Base-by-base conservation (phyloP, 345 rosid species). In the Salix purpurea region DNA sequence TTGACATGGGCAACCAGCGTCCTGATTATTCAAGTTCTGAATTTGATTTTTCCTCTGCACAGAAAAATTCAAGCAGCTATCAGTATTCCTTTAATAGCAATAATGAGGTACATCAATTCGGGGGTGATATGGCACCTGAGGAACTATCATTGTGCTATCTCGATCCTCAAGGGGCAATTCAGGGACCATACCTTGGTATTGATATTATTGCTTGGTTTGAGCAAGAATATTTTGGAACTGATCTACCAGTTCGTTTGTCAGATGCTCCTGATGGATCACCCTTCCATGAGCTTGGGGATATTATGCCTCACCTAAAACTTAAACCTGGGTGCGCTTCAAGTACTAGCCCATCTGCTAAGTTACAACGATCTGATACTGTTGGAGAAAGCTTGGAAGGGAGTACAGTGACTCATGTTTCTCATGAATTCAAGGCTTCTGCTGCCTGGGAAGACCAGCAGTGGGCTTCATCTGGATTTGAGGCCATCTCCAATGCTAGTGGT, bases 141-240 rank as follows among this genome's bases (percentile, higher is more conserved):
- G 82, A 69, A 67, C 65, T 73, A 69, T 79, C 60, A 24, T 74
- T 74, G 52, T 75, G 65, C 50, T 75, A 80, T 71, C 70, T 71
- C 15, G 82, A 79, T 69, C 78, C 83, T 28, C 75, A 67, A 52
- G 83, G 79, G 71, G 48, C 56, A 14, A 65, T 71, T 2, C 79
- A 75, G 69, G 79, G 83, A 48, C 82, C 82, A 12, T 79, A 64
- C 71, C 74, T 80, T n/a, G 83, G 83, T 23, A 58, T 71, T 75
- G 79, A 80, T 71, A 80, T 80, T 44, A 42, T 80, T 32, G 28
- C 50, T 26, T 80, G 83, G 83, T 80, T 80, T 71, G 83, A 75
- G 68, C 72, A 71, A 75, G 83, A 79, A n/a, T 75, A 80, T 71
- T 80, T 80, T 80, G 79, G 79, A 71, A 80, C 76, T 34, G 79